Percentiles rank a stretch among this genome's conserved stretches.
These are phyloP conservation scores for Talaromyces ruber DNA, from an alignment of 495 filamentous ascomycete species.

Conservation along the genomic window DNA sequence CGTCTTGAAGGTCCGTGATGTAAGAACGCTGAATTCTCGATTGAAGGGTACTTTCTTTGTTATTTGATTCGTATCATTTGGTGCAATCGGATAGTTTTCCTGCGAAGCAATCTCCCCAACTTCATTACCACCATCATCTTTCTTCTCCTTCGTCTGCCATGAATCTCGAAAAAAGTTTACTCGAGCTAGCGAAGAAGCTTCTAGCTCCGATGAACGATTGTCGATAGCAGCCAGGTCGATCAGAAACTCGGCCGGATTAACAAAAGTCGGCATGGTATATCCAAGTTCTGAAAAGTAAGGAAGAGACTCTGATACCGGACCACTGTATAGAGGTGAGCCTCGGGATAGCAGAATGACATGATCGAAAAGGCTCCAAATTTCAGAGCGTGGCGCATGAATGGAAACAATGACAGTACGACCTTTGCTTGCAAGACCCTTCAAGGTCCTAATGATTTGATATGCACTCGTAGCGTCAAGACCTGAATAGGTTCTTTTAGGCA, in stretches of 20 bases:
- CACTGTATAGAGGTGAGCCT: constrained; percentile 59
- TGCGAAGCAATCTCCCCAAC: constrained; percentile 13
- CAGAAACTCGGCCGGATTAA: constrained; percentile 66
- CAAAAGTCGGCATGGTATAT: constrained; percentile 51
- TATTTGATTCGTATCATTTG: neutral
- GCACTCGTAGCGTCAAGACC: constrained; percentile 68
- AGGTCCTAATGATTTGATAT: constrained; percentile 59
- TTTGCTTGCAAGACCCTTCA: constrained; percentile 55
- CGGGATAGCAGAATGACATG: constrained; percentile 53
- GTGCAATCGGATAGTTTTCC: neutral
- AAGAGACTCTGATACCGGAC: constrained; percentile 40
- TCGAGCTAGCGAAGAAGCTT: constrained; percentile 44
- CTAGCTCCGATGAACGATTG: constrained; percentile 51
- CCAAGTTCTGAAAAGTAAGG: constrained; percentile 50
- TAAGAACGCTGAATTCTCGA: constrained; percentile 55
- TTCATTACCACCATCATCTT: constrained; percentile 9
- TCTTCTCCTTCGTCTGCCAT: constrained; percentile 33
- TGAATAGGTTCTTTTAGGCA: neutral
- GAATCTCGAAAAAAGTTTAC: constrained; percentile 44
- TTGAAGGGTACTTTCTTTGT: constrained; percentile 36
- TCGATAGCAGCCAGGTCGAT: constrained; percentile 66
- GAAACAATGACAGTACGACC: constrained; percentile 65
- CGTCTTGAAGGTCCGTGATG: constrained; percentile 54
- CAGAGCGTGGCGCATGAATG: constrained; percentile 65
- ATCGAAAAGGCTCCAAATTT: constrained; percentile 70